These are phyloP conservation scores for Xylariaceae sp. DNA, from an alignment of 2,329 filamentous ascomycete species.

Conservation along the genomic window DNA sequence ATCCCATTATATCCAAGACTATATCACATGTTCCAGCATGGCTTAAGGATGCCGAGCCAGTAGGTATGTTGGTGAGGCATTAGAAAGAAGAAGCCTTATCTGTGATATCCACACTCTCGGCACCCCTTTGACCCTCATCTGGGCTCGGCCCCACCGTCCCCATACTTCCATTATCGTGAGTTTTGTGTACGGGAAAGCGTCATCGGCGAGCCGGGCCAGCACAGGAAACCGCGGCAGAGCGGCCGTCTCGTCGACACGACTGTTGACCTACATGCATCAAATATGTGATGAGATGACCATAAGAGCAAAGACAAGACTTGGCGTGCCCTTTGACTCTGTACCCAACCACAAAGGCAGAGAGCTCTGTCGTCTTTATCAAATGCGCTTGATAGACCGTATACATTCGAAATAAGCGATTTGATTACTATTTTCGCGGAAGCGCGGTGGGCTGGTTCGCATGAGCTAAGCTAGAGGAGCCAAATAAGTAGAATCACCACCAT, in stretches of 20 bases:
- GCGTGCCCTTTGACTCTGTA: too few species aligned
- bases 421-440: neutral
- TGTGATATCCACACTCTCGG: constrained; percentile 13
- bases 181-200: constrained; percentile 18
- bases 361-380: too few species aligned
- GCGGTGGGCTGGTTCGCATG: constrained; percentile 5
- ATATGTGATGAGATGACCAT: too few species aligned
- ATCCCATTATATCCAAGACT: too few species aligned
- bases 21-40: too few species aligned
- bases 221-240: neutral
- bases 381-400: too few species aligned
- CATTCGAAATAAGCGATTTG: too few species aligned
- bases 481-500: neutral
- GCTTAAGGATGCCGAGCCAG: too few species aligned
- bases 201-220: constrained; percentile 13
- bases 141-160: constrained; percentile 25
- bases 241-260: neutral
- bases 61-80: neutral
- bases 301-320: too few species aligned
- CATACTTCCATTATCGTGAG: constrained; percentile 23
- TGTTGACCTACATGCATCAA: too few species aligned
- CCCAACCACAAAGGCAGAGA: too few species aligned
- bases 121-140: constrained; percentile 6
- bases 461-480: constrained; percentile 6
- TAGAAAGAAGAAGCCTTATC: constrained; percentile 23